These are phyloP conservation scores for Candida nonsorbophila DNA, from an alignment of 805 yeast species.

Conservation along the genomic window DNA sequence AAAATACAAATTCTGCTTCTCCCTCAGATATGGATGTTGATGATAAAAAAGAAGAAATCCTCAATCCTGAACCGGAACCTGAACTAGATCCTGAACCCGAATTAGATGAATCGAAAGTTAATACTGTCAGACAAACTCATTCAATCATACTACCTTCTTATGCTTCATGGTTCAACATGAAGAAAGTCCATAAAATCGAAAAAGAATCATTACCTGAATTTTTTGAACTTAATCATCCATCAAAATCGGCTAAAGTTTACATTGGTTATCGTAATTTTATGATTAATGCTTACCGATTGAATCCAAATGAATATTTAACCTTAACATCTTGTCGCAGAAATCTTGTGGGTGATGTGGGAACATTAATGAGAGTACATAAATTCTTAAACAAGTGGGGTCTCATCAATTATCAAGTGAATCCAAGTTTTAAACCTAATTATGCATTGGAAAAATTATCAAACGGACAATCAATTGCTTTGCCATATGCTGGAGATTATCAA, in stretches of 20 bases:
- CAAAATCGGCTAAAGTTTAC: constrained; percentile 79
- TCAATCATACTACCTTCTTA: constrained; percentile 84
- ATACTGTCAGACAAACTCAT: constrained; percentile 57
- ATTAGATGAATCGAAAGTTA: constrained; percentile 12
- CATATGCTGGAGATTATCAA: constrained; percentile 70
- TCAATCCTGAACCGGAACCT: constrained; percentile 1
- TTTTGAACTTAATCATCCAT: constrained; percentile 64
- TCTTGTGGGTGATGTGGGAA: constrained; percentile 86
- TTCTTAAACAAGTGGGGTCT: constrained; percentile 90
- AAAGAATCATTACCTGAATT: constrained; percentile 83
- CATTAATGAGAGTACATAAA: constrained; percentile 77
- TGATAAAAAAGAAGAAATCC: constrained; percentile 1
- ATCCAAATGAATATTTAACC: constrained; percentile 85
- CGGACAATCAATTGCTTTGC: constrained; percentile 47
- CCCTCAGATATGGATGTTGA: constrained; percentile 1
- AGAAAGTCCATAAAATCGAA: constrained; percentile 70
- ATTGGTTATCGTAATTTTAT: constrained; percentile 81
- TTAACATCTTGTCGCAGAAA: constrained; percentile 89
- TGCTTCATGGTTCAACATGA: constrained; percentile 78
- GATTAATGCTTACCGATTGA: constrained; percentile 80
- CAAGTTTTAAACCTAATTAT: constrained; percentile 63
- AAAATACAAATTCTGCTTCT: not conserved
- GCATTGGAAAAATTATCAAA: constrained; percentile 46
- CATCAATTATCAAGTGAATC: constrained; percentile 87
- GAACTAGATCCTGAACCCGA: constrained; percentile 7